These are phyloP conservation scores for Russula foetens DNA, from an alignment of 768 basidiomycete species.

Conservation along the genomic window DNA sequence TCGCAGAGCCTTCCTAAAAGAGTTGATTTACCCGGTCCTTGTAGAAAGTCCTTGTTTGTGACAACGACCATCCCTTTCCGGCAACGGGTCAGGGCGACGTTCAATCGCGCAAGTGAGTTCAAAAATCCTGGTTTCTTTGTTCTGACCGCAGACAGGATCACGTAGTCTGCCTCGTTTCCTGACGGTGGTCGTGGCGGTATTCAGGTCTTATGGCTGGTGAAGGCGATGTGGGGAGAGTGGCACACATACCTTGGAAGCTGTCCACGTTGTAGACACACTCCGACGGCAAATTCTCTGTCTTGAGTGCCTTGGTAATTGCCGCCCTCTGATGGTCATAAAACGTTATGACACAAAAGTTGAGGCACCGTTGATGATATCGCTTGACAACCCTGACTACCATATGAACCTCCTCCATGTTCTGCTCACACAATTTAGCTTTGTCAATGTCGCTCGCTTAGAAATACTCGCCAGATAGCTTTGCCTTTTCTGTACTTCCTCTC, in stretches of 20 bases:
- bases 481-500: conserved; percentile 29
- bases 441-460: too few species aligned
- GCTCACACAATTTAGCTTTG: background rate
- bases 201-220: background rate
- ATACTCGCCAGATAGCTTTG: conserved; percentile 4
- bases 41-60: conserved; percentile 36
- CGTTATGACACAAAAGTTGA: conserved; percentile 40
- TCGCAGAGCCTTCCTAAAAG: conserved; percentile 35
- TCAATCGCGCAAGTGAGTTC: conserved; percentile 35
- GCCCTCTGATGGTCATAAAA: conserved; percentile 39
- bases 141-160: conserved; percentile 43
- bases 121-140: conserved; percentile 41
- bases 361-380: too few species aligned
- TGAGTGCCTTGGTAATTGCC: conserved; percentile 28
- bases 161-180: conserved; percentile 46
- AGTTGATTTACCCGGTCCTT: conserved; percentile 27
- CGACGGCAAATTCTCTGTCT: conserved; percentile 30
- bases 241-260: background rate
- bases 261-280: conserved; percentile 1
- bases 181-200: background rate
- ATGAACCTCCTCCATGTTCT: background rate
- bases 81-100: conserved; percentile 37
- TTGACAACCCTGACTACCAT: too few species aligned
- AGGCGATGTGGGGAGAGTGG: background rate
- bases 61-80: conserved; percentile 41